phyloP scores from a whole-genome alignment of 2,329 filamentous ascomycete species.

The Graphium sp. region DNA sequence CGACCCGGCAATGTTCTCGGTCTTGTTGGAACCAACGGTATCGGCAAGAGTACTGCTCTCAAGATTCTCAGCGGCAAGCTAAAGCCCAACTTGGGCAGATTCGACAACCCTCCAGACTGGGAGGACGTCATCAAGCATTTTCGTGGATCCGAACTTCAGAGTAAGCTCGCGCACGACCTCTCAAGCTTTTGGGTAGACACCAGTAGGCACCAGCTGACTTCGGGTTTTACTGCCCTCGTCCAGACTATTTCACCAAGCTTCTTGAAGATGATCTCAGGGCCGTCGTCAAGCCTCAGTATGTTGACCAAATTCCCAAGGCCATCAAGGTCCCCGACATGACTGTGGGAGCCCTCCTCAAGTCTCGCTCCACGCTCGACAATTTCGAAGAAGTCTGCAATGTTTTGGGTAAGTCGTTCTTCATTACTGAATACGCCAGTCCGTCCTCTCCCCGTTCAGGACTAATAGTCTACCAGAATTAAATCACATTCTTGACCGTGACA shows the following conservation, averaged over 20 bases:
- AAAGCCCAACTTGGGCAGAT: slow-evolving; percentile 91
- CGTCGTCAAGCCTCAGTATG: slow-evolving; percentile 97
- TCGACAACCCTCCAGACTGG: slow-evolving; percentile 96
- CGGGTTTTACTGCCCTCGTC: slow-evolving; percentile 5
- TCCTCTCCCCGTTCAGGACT: too few relatives aligned
- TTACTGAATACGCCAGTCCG: not conserved
- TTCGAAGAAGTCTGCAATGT: slow-evolving; percentile 66
- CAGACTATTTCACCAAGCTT: slow-evolving; percentile 95
- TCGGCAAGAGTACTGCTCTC: slow-evolving; percentile 97
- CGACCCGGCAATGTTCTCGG: slow-evolving; percentile 89
- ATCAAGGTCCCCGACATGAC: slow-evolving; percentile 68
- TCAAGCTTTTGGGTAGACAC: not conserved
- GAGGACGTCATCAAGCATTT: slow-evolving; percentile 98
- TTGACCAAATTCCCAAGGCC: slow-evolving; percentile 91
- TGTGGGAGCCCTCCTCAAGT: slow-evolving; percentile 63
- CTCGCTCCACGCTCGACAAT: slow-evolving; percentile 62
- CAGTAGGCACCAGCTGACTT: not conserved
- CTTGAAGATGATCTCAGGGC: slow-evolving; percentile 95
- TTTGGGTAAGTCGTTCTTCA: slow-evolving; percentile 21
- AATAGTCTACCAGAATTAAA: slow-evolving; percentile 49
- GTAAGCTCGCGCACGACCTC: slow-evolving; percentile 31
- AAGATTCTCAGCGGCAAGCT: slow-evolving; percentile 98
- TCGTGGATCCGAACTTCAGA: slow-evolving; percentile 92
- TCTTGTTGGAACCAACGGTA: slow-evolving; percentile 98
- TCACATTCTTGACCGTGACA: slow-evolving; percentile 83